Conservation (phyloP, 2,329 filamentous ascomycete genomes). For the Didymosphaeria variabile region DNA sequence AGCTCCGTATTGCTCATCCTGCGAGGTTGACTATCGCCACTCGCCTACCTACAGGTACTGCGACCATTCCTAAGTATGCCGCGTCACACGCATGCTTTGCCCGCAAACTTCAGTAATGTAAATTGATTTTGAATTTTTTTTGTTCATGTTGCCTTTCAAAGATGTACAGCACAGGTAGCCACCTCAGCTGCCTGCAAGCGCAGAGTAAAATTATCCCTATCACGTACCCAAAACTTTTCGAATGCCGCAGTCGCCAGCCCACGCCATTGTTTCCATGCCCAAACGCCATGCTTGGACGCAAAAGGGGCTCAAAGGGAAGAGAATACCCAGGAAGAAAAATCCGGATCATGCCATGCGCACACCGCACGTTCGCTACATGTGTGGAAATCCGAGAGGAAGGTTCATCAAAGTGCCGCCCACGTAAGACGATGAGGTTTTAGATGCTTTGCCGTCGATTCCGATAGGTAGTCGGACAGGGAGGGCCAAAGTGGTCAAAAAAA, state of each 20-base stretch:
- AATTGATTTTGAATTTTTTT: background rate
- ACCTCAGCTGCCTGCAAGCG: background rate
- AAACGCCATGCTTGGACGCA: constrained; percentile 47
- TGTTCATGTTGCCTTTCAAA: background rate
- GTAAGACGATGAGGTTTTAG: background rate
- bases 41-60: too few species aligned
- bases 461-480: constrained; percentile 24
- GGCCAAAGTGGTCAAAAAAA: constrained; percentile 21
- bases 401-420: background rate
- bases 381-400: constrained; percentile 17
- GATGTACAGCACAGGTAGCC: background rate
- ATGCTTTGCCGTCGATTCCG: constrained; percentile 5
- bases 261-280: constrained; percentile 37
- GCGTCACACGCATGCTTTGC: background rate
- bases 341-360: constrained; percentile 24
- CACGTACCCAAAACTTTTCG: constrained; percentile 12
- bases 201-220: background rate
- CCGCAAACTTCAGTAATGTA: background rate
- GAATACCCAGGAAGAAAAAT: constrained; percentile 14
- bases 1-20: too few species aligned
- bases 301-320: constrained; percentile 15
- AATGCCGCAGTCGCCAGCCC: constrained; percentile 24
- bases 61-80: background rate
- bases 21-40: too few species aligned
- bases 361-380: constrained; percentile 31